Evolutionary conservation across 345 rosid species (phyloP).

Genomic region (Eucalyptus tenuipes): DNA sequence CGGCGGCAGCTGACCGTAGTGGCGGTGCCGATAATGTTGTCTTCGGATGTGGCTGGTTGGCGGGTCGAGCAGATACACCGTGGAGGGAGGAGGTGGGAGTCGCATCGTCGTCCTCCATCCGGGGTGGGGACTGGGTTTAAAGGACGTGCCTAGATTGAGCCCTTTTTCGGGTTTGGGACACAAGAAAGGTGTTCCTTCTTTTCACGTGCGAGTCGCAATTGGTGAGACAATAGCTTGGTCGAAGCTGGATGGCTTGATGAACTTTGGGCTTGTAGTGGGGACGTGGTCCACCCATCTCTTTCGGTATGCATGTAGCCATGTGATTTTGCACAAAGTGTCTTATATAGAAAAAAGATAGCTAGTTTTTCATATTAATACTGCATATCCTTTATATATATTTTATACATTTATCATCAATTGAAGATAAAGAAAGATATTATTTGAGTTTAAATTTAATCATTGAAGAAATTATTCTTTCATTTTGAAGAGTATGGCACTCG

Average conservation of each 20-base stretch:
- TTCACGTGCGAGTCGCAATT: background rate
- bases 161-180: background rate
- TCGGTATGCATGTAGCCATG: background rate
- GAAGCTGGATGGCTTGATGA: background rate
- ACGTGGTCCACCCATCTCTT: background rate
- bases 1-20: rapidly evolving
- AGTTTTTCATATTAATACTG: background rate
- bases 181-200: background rate
- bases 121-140: background rate
- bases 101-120: background rate
- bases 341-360: background rate
- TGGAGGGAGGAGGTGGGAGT: background rate
- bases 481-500: background rate
- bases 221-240: background rate
- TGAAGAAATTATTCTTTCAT: background rate
- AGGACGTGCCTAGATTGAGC: background rate
- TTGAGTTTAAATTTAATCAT: background rate
- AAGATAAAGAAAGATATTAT: background rate
- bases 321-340: background rate
- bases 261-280: background rate
- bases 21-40: background rate
- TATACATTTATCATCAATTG: background rate
- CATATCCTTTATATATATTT: background rate
- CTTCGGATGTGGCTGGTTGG: background rate
- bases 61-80: background rate